Evolutionary conservation across 2,329 filamentous ascomycete genomes (phyloP).

Genomic region (Chrysoporthe austroafricana): DNA sequence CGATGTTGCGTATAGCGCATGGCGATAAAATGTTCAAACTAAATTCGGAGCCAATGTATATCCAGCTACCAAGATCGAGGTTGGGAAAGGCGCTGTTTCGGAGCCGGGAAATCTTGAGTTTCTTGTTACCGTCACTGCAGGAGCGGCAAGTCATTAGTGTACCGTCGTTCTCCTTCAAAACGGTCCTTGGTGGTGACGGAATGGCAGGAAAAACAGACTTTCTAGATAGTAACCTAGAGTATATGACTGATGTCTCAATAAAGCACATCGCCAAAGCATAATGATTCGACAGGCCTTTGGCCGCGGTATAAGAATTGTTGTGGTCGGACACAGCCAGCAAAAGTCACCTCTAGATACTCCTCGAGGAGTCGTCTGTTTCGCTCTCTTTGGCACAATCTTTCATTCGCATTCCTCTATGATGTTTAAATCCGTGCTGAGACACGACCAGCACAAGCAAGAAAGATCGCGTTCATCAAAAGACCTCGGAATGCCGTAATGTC

Average conservation of each 20-base stretch:
- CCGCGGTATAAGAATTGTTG: neutral
- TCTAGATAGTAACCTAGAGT: neutral
- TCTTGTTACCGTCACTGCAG: no score
- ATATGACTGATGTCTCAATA: neutral
- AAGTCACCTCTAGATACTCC: neutral
- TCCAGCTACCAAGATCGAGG: no score
- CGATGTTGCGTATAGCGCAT: no score
- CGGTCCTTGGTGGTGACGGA: no score
- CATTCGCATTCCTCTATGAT: neutral
- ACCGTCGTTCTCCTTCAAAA: no score
- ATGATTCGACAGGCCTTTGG: no score
- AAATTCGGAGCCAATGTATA: no score
- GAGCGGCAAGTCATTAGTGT: no score
- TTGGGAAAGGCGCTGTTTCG: no score
- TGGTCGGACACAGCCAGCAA: neutral
- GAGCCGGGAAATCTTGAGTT: no score
- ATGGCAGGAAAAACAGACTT: no score
- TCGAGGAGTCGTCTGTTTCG: neutral
- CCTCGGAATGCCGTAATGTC: neutral
- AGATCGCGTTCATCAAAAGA: constrained; percentile 6
- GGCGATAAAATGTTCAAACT: no score
- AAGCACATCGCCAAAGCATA: neutral
- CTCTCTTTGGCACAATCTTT: neutral
- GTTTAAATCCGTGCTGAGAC: neutral
- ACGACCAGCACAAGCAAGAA: neutral